These are phyloP conservation scores for Gomphus sp. DNA, from an alignment of 1,284 basidiomycete genomes.

Conservation along the genomic window DNA sequence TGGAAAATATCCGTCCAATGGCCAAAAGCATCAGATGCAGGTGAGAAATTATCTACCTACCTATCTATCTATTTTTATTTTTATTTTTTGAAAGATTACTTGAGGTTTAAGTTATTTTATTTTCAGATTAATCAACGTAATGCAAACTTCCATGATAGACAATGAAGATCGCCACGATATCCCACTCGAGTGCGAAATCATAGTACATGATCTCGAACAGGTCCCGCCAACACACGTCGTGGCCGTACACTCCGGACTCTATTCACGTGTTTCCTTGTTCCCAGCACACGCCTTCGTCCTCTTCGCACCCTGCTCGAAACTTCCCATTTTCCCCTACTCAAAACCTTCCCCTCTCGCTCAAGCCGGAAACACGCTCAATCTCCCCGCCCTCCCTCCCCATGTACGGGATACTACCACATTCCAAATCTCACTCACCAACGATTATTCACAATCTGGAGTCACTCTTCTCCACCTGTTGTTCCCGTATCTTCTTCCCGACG, in stretches of 20 bases:
- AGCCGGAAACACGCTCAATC: slow-evolving; percentile 12
- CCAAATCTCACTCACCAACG: slow-evolving; percentile 37
- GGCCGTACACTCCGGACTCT: slow-evolving; percentile 4
- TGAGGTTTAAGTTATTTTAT: no score
- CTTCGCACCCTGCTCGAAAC: slow-evolving; percentile 41
- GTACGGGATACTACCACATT: slow-evolving; percentile 44
- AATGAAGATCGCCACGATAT: slow-evolving; percentile 19
- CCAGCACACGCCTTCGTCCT: slow-evolving; percentile 50
- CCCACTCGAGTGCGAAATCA: slow-evolving; percentile 19
- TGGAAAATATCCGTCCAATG: not conserved
- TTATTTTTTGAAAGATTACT: no score
- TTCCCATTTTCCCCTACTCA: slow-evolving; percentile 29
- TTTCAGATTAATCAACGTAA: not conserved
- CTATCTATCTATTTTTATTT: not conserved
- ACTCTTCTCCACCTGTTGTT: slow-evolving; percentile 32
- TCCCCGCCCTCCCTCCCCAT: slow-evolving; percentile 39
- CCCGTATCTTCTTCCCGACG: slow-evolving; percentile 13
- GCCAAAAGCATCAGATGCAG: not conserved
- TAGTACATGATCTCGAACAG: slow-evolving; percentile 21
- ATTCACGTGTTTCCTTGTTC: slow-evolving; percentile 33
- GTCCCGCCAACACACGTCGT: slow-evolving; percentile 4
- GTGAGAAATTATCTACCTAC: not conserved
- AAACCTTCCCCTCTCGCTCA: not conserved
- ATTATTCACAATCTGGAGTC: slow-evolving; percentile 35
- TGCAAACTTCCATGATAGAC: slow-evolving; percentile 12